Percentiles rank a stretch among this genome's conserved stretches.
Evolutionary conservation across 2,329 filamentous ascomycete genomes (phyloP).

Genomic region (Beauveria scarabaeidicola): DNA sequence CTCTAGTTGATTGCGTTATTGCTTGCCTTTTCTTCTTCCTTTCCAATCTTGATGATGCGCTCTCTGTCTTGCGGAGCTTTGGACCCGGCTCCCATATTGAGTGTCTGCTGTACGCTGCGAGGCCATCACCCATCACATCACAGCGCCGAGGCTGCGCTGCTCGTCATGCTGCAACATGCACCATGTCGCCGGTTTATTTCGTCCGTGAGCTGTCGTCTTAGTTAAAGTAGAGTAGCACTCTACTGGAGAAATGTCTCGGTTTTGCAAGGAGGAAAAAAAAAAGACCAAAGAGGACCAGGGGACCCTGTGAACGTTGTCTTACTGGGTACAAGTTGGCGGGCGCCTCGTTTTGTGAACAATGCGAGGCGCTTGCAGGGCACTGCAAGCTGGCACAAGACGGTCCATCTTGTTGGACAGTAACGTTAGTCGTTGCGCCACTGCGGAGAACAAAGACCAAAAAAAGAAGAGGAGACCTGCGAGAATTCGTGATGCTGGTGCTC

Average conservation of each 20-base stretch:
- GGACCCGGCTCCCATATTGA: background rate
- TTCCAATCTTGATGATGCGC: background rate
- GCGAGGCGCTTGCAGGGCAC: background rate
- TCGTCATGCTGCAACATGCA: background rate
- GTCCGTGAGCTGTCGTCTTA: background rate
- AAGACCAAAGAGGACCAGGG: background rate
- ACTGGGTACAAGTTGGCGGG: background rate
- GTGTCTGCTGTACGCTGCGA: background rate
- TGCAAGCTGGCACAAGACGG: background rate
- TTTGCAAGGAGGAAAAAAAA: background rate
- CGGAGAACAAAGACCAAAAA: slow-evolving; percentile 6
- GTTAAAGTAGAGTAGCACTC: background rate
- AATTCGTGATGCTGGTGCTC: slow-evolving; percentile 1
- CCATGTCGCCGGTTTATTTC: background rate
- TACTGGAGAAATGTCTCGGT: background rate
- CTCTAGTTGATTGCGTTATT: background rate
- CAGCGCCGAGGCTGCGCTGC: background rate
- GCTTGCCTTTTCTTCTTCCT: background rate
- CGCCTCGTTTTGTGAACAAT: background rate
- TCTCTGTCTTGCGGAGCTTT: background rate
- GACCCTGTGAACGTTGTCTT: background rate
- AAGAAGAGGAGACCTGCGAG: slow-evolving; percentile 1
- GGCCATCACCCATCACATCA: background rate
- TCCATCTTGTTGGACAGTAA: background rate
- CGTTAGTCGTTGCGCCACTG: slow-evolving; percentile 2